These are phyloP conservation scores for Triticum dicoccoides DNA, from an alignment of 176 grass and related monocot species.

Conservation along the genomic window DNA sequence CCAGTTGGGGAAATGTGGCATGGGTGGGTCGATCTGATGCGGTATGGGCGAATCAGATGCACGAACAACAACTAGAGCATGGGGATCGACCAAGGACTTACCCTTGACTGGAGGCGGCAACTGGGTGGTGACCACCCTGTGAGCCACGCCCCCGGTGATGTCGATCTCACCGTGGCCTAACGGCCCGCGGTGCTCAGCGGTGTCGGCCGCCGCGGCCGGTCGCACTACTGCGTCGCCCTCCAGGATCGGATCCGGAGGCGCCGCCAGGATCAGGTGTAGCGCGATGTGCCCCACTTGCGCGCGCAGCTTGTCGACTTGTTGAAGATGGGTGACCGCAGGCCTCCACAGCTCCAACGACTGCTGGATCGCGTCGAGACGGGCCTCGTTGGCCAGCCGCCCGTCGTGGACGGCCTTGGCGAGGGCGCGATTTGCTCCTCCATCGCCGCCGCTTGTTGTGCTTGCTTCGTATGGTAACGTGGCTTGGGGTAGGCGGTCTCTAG, in stretches of 20 bases:
- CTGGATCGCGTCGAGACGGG: neutral
- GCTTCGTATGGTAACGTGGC: neutral
- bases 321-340: neutral
- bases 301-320: neutral
- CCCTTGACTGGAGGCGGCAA: too few species aligned
- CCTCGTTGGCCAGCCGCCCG: neutral
- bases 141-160: too few species aligned
- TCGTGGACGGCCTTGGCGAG: neutral
- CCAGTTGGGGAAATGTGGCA: too few species aligned
- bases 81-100: too few species aligned
- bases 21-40: too few species aligned
- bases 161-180: too few species aligned
- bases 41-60: accelerated
- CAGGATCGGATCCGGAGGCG: neutral
- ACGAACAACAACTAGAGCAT: too few species aligned
- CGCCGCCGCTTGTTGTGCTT: too few species aligned
- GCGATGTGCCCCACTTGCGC: neutral
- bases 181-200: too few species aligned
- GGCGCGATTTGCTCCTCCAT: neutral
- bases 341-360: neutral
- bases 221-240: too few species aligned
- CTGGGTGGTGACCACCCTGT: too few species aligned
- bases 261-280: neutral
- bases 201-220: too few species aligned
- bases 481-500: neutral